Percentiles rank a stretch among this genome's conserved stretches.
These are phyloP conservation scores for Amanita phalloides DNA, from an alignment of 768 basidiomycete species.

Conservation along the genomic window DNA sequence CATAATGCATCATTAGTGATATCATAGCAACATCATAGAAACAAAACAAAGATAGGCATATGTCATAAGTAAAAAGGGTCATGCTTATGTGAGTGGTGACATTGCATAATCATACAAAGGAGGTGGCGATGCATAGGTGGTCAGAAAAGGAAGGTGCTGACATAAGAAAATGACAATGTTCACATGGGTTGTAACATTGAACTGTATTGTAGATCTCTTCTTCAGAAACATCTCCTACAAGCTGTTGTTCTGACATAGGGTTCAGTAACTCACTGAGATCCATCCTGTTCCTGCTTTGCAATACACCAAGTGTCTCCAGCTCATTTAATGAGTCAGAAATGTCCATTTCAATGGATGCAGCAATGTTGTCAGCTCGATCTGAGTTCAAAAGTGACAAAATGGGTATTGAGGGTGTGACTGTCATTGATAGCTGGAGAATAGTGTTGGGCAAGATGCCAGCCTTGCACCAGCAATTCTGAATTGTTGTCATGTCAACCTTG, in stretches of 20 bases:
- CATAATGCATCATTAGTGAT: too few relatives aligned
- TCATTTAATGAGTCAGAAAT: background rate
- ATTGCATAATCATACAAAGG: too few relatives aligned
- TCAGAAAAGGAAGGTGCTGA: too few relatives aligned
- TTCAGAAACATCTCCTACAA: background rate
- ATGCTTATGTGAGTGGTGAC: too few relatives aligned
- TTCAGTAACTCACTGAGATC: background rate
- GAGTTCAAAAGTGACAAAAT: background rate
- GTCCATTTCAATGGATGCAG: too few relatives aligned
- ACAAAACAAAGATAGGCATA: too few relatives aligned
- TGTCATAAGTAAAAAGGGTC: too few relatives aligned
- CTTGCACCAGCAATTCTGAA: background rate
- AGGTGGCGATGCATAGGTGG: too few relatives aligned
- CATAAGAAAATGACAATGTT: too few relatives aligned
- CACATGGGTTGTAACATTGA: too few relatives aligned
- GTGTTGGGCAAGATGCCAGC: background rate
- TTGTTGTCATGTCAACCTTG: background rate
- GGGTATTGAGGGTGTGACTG: background rate
- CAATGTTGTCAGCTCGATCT: background rate
- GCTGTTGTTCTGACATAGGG: background rate
- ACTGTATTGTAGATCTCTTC: background rate
- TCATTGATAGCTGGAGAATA: background rate
- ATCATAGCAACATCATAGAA: too few relatives aligned
- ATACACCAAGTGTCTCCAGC: background rate
- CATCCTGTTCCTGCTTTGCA: background rate